Evolutionary conservation across 306 rosid genomes (phyloP).

Genomic region (Quercus wislizeni): DNA sequence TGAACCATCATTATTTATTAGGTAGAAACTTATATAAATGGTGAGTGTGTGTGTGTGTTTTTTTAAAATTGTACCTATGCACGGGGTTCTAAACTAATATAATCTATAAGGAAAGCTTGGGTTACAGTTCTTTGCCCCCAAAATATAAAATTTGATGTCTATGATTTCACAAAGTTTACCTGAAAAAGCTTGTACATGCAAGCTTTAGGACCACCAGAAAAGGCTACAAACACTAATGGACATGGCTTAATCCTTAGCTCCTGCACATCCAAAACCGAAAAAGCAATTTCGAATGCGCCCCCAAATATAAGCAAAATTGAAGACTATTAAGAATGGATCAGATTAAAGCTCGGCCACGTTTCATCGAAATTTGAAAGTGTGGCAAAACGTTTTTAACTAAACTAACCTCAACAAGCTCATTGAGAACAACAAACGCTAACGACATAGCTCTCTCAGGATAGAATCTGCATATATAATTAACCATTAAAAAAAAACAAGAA

Average conservation of each 20-base stretch:
- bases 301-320: constrained; percentile 5
- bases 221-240: constrained; percentile 78
- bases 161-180: constrained; percentile 36
- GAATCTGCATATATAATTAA: constrained; percentile 49
- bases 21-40: too few relatives aligned
- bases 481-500: constrained; percentile 1
- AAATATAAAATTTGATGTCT: constrained; percentile 1
- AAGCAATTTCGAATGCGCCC: constrained; percentile 1
- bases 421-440: constrained; percentile 68
- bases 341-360: too few relatives aligned
- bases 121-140: constrained; percentile 2
- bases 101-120: constrained; percentile 2
- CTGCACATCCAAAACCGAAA: constrained; percentile 44
- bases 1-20: too few relatives aligned
- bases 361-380: too few relatives aligned
- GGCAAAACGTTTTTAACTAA: neutral
- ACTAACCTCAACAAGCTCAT: constrained; percentile 89
- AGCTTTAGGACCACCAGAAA: constrained; percentile 90
- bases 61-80: too few relatives aligned
- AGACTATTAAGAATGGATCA: constrained; percentile 1
- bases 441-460: constrained; percentile 70
- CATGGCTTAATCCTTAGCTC: constrained; percentile 65
- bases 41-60: too few relatives aligned
- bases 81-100: too few relatives aligned
- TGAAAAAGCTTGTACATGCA: constrained; percentile 80